A percentile compares a stretch with the other conserved stretches of the same genome.
These are phyloP conservation scores for Lyophyllum shimeji DNA, from an alignment of 768 basidiomycete genomes.

Conservation along the genomic window DNA sequence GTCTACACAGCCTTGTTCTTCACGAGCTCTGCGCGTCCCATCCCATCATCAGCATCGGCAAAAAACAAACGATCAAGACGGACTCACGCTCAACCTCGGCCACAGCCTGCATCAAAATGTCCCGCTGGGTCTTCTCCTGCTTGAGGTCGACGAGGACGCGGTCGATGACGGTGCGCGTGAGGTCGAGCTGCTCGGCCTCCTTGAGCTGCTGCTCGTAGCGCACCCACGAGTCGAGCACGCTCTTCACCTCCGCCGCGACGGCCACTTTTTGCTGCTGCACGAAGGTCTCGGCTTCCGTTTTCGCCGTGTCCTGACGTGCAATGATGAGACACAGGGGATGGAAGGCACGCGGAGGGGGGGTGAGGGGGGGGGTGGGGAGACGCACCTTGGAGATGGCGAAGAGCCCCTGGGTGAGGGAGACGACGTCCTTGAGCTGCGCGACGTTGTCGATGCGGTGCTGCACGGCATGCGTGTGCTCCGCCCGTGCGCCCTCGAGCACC, in stretches of 20 bases:
- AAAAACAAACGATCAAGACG: neutral
- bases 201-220: conserved; percentile 96
- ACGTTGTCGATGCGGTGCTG: conserved; percentile 91
- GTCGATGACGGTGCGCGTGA: conserved; percentile 84
- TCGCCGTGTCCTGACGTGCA: conserved; percentile 85
- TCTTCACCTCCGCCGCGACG: conserved; percentile 86
- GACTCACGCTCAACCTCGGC: conserved; percentile 91
- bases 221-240: conserved; percentile 97
- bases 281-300: conserved; percentile 87
- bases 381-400: conserved; percentile 89
- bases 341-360: neutral
- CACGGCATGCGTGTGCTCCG: conserved; percentile 91
- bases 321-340: no score
- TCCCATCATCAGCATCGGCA: neutral
- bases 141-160: conserved; percentile 81
- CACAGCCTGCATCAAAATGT: conserved; percentile 77
- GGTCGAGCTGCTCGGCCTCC: conserved; percentile 93
- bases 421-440: conserved; percentile 94
- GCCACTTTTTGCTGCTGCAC: conserved; percentile 87
- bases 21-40: conserved; percentile 64
- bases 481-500: conserved; percentile 78
- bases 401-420: conserved; percentile 84
- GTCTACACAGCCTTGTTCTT: conserved; percentile 88
- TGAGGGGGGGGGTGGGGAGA: neutral
- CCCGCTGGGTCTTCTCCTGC: conserved; percentile 89